These are phyloP conservation scores for Xylona heveae DNA, from an alignment of 495 filamentous ascomycete genomes.

Conservation along the genomic window DNA sequence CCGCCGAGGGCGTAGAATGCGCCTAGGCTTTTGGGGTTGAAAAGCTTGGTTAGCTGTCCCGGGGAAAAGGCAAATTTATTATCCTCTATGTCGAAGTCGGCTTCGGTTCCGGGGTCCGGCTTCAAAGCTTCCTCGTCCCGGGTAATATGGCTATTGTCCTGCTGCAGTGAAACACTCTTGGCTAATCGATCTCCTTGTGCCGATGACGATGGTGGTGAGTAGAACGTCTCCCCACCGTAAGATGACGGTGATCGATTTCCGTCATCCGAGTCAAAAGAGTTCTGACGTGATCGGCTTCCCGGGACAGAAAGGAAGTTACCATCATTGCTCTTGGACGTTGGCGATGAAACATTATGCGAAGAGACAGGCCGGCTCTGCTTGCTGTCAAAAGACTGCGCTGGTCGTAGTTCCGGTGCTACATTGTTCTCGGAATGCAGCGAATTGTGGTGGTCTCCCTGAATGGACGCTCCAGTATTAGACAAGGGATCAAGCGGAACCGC, in stretches of 20 bases:
- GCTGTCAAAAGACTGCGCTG: conserved; percentile 41
- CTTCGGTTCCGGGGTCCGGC: conserved; percentile 49
- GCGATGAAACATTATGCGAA: conserved; percentile 73
- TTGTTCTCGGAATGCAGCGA: neutral
- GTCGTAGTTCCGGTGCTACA: neutral
- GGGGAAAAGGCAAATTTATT: conserved; percentile 71
- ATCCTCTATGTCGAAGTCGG: conserved; percentile 48
- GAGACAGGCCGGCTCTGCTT: conserved; percentile 67
- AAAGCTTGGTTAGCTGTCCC: conserved; percentile 56
- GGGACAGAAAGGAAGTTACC: conserved; percentile 43
- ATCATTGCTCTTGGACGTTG: conserved; percentile 25
- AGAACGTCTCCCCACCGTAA: conserved; percentile 29
- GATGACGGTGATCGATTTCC: conserved; percentile 26
- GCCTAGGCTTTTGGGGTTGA: conserved; percentile 60
- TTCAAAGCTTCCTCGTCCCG: conserved; percentile 36
- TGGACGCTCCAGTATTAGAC: neutral
- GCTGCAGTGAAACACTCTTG: conserved; percentile 14
- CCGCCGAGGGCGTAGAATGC: conserved; percentile 69
- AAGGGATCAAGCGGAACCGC: neutral
- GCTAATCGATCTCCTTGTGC: conserved; percentile 2
- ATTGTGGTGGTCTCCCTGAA: neutral
- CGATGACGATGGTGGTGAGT: conserved; percentile 10
- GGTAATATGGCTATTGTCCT: conserved; percentile 19
- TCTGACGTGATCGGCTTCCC: conserved; percentile 35
- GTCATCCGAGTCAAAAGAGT: conserved; percentile 40